phyloP scores from a whole-genome alignment of 2,329 filamentous ascomycete genomes.

The Fusarium redolens region DNA sequence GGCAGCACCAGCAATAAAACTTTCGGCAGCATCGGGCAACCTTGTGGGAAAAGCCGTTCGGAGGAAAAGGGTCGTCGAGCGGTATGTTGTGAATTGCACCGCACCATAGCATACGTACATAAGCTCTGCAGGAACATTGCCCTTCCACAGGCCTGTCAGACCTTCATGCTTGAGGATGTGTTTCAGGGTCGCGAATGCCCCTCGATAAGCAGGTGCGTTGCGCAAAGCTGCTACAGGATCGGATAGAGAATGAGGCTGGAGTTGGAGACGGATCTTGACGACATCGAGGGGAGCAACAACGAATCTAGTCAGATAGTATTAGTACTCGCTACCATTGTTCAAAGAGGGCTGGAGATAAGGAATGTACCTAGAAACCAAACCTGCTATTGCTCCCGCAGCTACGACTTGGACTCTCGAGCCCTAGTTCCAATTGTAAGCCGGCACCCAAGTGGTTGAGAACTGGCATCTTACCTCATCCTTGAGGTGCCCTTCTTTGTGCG shows the following conservation, averaged over 20 bases:
- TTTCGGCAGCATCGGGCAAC: constrained; percentile 76
- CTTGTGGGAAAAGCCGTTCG: constrained; percentile 58
- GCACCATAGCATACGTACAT: constrained; percentile 94
- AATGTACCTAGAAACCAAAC: constrained; percentile 83
- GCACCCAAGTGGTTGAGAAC: neutral
- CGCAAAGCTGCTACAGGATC: constrained; percentile 74
- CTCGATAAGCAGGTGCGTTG: constrained; percentile 71
- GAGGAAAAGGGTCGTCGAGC: constrained; percentile 76
- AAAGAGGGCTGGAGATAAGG: neutral
- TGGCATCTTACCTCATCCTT: constrained; percentile 65
- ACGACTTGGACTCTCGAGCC: constrained; percentile 68
- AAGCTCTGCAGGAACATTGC: constrained; percentile 93
- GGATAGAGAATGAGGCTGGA: constrained; percentile 87
- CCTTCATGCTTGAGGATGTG: constrained; percentile 86
- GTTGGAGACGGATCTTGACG: constrained; percentile 95
- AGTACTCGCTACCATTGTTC: constrained; percentile 9
- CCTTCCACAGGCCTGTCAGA: constrained; percentile 91
- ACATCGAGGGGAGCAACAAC: constrained; percentile 95
- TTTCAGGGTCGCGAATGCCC: constrained; percentile 79
- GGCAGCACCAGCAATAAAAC: constrained; percentile 84
- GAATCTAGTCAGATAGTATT: constrained; percentile 68
- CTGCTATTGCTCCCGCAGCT: constrained; percentile 72
- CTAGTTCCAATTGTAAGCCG: constrained; percentile 47
- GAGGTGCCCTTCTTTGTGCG: constrained; percentile 57
- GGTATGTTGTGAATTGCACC: constrained; percentile 90